Evolutionary conservation across 176 grass and related monocot genomes (phyloP).

Genomic region (Eleusine indica): DNA sequence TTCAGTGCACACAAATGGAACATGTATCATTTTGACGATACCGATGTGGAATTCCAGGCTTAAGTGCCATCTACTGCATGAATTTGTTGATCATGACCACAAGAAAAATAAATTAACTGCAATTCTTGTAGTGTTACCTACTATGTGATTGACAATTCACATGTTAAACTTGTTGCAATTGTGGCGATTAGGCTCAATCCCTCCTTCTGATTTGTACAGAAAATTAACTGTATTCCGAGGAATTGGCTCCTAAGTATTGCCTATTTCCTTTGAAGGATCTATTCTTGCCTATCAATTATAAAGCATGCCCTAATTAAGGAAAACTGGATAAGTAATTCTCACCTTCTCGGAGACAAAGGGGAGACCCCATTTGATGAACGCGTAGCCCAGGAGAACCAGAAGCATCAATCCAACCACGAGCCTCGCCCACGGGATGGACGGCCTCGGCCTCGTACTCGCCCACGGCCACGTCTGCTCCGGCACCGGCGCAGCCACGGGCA

Average conservation of each 20-base stretch:
- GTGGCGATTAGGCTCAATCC: too few species aligned
- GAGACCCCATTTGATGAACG: slow-evolving; percentile 75
- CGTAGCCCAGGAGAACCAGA: slow-evolving; percentile 44
- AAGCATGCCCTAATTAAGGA: neutral
- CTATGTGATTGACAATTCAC: neutral
- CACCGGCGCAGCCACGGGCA: slow-evolving; percentile 8
- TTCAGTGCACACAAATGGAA: neutral
- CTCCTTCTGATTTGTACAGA: too few species aligned
- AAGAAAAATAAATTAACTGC: neutral
- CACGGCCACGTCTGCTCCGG: slow-evolving; percentile 16
- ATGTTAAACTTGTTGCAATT: too few species aligned
- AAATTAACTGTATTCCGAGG: too few species aligned
- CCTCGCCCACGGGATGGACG: slow-evolving; percentile 56
- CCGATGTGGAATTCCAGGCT: neutral
- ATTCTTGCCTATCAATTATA: neutral
- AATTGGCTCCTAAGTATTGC: neutral
- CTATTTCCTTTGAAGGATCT: neutral
- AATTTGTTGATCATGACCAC: neutral
- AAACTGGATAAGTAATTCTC: neutral
- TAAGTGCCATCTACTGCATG: neutral
- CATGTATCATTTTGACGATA: neutral
- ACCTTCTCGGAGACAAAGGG: slow-evolving; percentile 94
- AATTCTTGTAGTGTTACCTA: neutral
- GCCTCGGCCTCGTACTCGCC: slow-evolving; percentile 18
- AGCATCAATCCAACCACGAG: slow-evolving; percentile 45